Percentiles rank a stretch among this genome's conserved stretches.
phyloP scores from a whole-genome alignment of 2,329 filamentous ascomycete species.

The Penicillium decumbens region DNA sequence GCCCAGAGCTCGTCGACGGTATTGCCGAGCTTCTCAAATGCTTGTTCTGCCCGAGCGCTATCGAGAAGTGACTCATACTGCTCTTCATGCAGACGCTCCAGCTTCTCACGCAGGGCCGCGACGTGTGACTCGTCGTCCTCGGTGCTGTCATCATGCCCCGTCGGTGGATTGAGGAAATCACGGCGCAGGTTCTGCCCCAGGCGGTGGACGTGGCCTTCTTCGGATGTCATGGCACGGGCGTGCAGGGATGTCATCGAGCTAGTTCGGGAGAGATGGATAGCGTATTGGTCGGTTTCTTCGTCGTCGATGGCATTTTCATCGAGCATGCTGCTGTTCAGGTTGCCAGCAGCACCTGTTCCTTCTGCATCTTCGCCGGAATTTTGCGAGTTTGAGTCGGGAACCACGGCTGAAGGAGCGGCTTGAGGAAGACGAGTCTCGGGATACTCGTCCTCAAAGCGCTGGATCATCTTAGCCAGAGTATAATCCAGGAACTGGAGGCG shows the following conservation, averaged over 20 bases:
- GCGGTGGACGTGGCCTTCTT: conserved; percentile 67
- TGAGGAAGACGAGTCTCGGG: conserved; percentile 68
- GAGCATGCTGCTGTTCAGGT: conserved; percentile 25
- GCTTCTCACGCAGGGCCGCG: conserved; percentile 40
- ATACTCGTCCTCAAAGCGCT: conserved; percentile 93
- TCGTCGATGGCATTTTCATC: conserved; percentile 36
- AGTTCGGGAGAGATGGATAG: conserved; percentile 52
- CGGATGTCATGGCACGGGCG: conserved; percentile 58
- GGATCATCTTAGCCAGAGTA: conserved; percentile 85
- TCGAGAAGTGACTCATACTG: conserved; percentile 41
- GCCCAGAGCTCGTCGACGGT: conserved; percentile 45
- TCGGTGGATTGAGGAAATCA: conserved; percentile 54
- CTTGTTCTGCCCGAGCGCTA: conserved; percentile 36
- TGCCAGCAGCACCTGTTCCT: conserved; percentile 31
- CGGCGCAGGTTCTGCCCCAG: conserved; percentile 63
- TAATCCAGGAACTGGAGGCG: conserved; percentile 81
- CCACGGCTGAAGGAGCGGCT: conserved; percentile 10
- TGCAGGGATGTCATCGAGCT: conserved; percentile 65
- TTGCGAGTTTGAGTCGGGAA: conserved; percentile 31
- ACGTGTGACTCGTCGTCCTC: conserved; percentile 43
- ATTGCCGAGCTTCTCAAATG: conserved; percentile 42
- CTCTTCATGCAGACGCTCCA: conserved; percentile 42
- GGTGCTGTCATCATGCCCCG: conserved; percentile 37
- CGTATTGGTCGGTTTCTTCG: conserved; percentile 42
- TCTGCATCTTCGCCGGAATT: conserved; percentile 32